phyloP scores from a whole-genome alignment of 1,139 yeast species.

The Kluyveromyces sp. region DNA sequence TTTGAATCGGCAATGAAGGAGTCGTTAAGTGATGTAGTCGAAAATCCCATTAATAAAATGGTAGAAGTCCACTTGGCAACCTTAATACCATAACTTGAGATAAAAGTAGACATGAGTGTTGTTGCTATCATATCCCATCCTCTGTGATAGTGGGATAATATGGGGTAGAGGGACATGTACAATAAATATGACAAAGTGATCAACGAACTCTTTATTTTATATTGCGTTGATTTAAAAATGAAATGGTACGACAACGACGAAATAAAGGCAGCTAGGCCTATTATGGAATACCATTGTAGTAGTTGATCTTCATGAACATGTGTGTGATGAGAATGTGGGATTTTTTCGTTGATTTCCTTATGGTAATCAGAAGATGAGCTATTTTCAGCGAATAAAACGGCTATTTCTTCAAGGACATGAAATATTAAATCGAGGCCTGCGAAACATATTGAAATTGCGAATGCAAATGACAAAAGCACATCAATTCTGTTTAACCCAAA shows the following conservation, averaged over 20 bases:
- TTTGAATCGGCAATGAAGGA: constrained; percentile 16
- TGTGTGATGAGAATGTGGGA: constrained; percentile 53
- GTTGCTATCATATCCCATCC: constrained; percentile 27
- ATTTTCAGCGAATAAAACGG: constrained; percentile 41
- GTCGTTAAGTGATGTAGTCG: constrained; percentile 22
- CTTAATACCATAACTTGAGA: constrained; percentile 25
- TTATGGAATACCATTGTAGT: constrained; percentile 30
- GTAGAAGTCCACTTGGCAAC: constrained; percentile 31
- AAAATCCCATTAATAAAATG: constrained; percentile 27
- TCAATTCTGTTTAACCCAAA: constrained; percentile 88
- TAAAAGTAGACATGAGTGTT: constrained; percentile 22
- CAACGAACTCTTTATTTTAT: constrained; percentile 28
- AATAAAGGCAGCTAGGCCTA: constrained; percentile 23
- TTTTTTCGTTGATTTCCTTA: constrained; percentile 30
- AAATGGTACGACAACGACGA: constrained; percentile 30
- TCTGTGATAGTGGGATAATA: constrained; percentile 14
- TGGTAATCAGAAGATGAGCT: constrained; percentile 19
- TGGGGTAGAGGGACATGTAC: constrained; percentile 24
- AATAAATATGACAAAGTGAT: constrained; percentile 25
- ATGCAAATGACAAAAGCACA: constrained; percentile 79
- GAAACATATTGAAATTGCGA: constrained; percentile 76
- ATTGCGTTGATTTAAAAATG: constrained; percentile 31
- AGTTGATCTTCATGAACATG: constrained; percentile 34
- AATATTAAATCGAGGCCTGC: constrained; percentile 85
- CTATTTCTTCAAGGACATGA: constrained; percentile 72